Base-by-base conservation (phyloP, 2,329 filamentous ascomycete genomes). In the Fusarium sp. region DNA sequence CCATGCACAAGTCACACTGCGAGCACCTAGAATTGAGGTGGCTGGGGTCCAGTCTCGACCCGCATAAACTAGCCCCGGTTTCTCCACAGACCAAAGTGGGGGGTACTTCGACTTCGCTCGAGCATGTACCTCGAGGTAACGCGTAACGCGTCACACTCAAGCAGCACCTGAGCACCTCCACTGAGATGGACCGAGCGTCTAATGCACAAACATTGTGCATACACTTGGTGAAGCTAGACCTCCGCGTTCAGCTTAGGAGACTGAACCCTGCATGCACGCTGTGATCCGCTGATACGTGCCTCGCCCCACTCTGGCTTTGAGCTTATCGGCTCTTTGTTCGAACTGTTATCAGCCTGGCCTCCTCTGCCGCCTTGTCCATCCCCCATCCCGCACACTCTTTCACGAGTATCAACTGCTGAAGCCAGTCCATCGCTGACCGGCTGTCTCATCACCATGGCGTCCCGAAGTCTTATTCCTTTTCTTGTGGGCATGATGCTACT, bases 401-500 rank as follows among this genome's bases (percentile, higher is more conserved):
- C 38, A 32, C 40, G n/a, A 69, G 28, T 34, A 58, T 58, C 59
- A 51, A 52, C 34, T 20, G 48, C 34, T 44, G 36, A 52, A 36
- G 47, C n/a, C 21, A 50, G 52, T 43, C 49, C 46, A 34, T 32
- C 42, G 21, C 47, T 46, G 23, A 54, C 42, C 40, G 40, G 44
- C 30, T 42, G n/a, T 40, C 50, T 40, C 53, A 58, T 52, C 62
- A 61, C 62, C 54, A 96, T 97, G 92, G 86, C 91, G 71, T 84
- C 86, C 69, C 88, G 87, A 77, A 87, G 87, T 36, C 77, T 93
- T 55, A 87, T 98, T 62, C 94, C 94, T 36, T 86, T 97, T 75
- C 85, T 98, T 67, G 93, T 98, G 79, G 91, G 86, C 73, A 96
- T 97, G 93, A 98, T 98, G 95, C 85, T 98, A 76, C 82, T 97